phyloP scores from a whole-genome alignment of 164 flowering plant genomes.

The Dillenia turbinata region DNA sequence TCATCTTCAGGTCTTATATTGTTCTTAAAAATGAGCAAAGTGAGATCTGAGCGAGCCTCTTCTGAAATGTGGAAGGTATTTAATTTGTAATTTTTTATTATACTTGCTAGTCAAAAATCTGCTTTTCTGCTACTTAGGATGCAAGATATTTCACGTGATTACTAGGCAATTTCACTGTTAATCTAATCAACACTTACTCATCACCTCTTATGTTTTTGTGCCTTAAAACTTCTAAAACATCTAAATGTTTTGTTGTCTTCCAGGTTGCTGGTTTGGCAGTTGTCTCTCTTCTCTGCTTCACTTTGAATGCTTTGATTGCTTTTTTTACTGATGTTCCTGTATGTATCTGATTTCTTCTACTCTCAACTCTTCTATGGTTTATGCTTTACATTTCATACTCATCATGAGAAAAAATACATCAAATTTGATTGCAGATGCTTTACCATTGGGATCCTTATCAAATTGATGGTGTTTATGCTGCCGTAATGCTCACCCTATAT shows the following conservation, averaged over 20 bases:
- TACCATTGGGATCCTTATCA: constrained; percentile 45
- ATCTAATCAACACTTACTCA: background rate
- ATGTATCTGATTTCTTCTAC: constrained; percentile 19
- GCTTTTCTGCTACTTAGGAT: background rate
- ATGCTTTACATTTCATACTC: background rate
- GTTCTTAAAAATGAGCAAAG: constrained; percentile 70
- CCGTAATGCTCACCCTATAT: constrained; percentile 53
- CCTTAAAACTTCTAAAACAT: background rate
- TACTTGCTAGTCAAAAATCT: background rate
- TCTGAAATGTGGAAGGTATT: constrained; percentile 82
- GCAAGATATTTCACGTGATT: background rate
- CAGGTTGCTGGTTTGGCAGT: constrained; percentile 85
- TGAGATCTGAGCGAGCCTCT: constrained; percentile 73
- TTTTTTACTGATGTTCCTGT: constrained; percentile 74
- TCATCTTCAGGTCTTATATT: constrained; percentile 47
- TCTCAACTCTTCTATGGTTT: background rate
- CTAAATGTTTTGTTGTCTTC: constrained; percentile 7
- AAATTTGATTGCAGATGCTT: constrained; percentile 44
- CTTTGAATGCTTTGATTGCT: constrained; percentile 64
- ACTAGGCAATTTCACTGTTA: background rate
- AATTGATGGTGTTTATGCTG: constrained; percentile 27
- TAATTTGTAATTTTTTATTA: background rate
- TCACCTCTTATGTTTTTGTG: background rate
- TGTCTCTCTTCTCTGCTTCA: constrained; percentile 76
- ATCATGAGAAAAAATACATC: constrained; percentile 1